These are phyloP conservation scores for Tolypocladium pustulatum DNA, from an alignment of 2,329 filamentous ascomycete species.

Conservation along the genomic window DNA sequence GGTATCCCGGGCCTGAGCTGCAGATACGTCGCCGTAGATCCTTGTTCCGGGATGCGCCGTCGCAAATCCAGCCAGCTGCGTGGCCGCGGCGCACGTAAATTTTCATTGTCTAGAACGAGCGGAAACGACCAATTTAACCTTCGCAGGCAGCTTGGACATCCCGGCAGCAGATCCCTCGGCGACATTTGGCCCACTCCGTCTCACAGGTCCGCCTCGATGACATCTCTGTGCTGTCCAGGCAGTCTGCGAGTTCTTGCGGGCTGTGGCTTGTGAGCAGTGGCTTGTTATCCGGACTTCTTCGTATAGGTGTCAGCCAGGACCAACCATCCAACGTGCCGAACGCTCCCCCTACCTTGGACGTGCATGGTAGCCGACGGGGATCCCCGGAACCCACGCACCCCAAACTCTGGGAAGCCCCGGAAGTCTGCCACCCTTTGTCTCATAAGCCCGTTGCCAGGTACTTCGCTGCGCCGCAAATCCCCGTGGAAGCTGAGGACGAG, in stretches of 20 bases:
- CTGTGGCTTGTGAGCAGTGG: background rate
- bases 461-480: background rate
- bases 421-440: background rate
- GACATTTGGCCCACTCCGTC: background rate
- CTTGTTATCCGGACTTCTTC: too few relatives aligned
- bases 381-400: background rate
- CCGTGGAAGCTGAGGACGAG: background rate
- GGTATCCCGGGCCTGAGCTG: slow-evolving; percentile 7
- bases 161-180: background rate
- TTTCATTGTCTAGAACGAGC: background rate
- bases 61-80: background rate
- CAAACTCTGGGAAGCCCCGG: background rate
- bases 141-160: background rate
- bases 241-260: too few relatives aligned
- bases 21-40: slow-evolving; percentile 1
- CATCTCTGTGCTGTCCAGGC: too few relatives aligned
- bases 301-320: background rate
- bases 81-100: background rate
- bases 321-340: background rate
- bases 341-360: background rate
- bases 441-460: background rate
- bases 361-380: background rate
- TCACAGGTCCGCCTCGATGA: background rate
- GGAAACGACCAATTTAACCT: background rate
- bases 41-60: background rate